A percentile compares a stretch with the other conserved stretches of the same genome.
These are phyloP conservation scores for Candida adriatica DNA, from an alignment of 805 yeast genomes.

Conservation along the genomic window DNA sequence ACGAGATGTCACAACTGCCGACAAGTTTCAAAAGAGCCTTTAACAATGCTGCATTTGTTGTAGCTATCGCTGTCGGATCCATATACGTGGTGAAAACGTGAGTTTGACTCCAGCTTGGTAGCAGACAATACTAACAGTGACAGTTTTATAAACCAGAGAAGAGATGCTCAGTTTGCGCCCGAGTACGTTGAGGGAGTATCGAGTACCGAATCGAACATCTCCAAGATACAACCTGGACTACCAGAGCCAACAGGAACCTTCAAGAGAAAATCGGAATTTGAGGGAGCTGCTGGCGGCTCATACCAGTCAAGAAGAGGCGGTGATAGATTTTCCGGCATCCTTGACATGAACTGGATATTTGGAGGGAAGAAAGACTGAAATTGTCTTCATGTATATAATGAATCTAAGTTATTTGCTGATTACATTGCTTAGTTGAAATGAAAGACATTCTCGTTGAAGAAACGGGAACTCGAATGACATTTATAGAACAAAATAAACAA, in stretches of 20 bases:
- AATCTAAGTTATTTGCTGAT: too few relatives aligned
- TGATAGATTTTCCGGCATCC: slow-evolving; percentile 33
- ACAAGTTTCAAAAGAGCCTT: slow-evolving; percentile 16
- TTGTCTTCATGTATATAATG: neutral
- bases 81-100: slow-evolving; percentile 24
- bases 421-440: too few relatives aligned
- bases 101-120: too few relatives aligned
- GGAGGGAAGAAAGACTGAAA: slow-evolving; percentile 8
- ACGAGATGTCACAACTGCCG: slow-evolving; percentile 10
- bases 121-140: slow-evolving; percentile 4
- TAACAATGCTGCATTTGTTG: slow-evolving; percentile 19
- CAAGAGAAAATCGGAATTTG: slow-evolving; percentile 53
- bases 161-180: slow-evolving; percentile 30
- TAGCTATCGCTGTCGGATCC: slow-evolving; percentile 23
- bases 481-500: too few relatives aligned
- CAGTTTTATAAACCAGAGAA: slow-evolving; percentile 27
- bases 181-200: slow-evolving; percentile 18
- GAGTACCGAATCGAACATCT: slow-evolving; percentile 20
- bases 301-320: slow-evolving; percentile 52
- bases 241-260: slow-evolving; percentile 34
- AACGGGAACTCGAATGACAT: too few relatives aligned
- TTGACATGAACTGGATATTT: slow-evolving; percentile 20
- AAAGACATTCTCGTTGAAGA: too few relatives aligned
- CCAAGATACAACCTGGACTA: slow-evolving; percentile 47
- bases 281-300: slow-evolving; percentile 55